phyloP scores from a whole-genome alignment of 2,329 filamentous ascomycete species.

The Monosporascus sp. region DNA sequence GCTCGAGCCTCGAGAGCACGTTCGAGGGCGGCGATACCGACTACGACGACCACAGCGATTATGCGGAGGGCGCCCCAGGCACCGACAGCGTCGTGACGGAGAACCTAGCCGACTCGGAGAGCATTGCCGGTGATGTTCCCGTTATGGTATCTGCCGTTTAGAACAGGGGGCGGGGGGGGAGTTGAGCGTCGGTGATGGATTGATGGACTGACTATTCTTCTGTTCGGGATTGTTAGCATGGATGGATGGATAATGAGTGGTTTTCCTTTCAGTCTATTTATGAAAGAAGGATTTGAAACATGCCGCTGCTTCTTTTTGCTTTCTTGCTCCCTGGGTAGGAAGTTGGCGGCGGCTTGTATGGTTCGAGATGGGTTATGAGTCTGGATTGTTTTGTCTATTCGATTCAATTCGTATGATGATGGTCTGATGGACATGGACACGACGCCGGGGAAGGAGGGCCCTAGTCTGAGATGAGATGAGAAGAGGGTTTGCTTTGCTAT shows the following conservation, averaged over 20 bases:
- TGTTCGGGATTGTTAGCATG: background rate
- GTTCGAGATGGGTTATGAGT: no score
- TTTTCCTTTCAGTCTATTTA: background rate
- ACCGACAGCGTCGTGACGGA: slow-evolving; percentile 22
- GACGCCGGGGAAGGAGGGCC: background rate
- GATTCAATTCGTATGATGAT: no score
- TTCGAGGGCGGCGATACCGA: slow-evolving; percentile 37
- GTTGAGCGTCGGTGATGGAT: background rate
- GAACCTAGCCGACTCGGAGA: slow-evolving; percentile 24
- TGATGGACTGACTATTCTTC: background rate
- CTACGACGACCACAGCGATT: slow-evolving; percentile 39
- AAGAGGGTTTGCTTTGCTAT: slow-evolving; percentile 4
- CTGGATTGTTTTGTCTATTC: no score
- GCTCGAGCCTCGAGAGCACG: slow-evolving; percentile 44
- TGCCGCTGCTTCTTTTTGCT: no score
- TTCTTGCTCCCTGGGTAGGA: no score
- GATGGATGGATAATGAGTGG: slow-evolving; percentile 1
- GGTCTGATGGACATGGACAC: no score
- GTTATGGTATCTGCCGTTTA: slow-evolving; percentile 30
- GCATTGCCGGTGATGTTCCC: slow-evolving; percentile 27
- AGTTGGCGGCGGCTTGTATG: no score
- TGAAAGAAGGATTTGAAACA: no score
- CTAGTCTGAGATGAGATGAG: background rate
- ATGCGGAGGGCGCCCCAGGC: slow-evolving; percentile 39
- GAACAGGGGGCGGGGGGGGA: background rate